Conservation (phyloP, 2,329 filamentous ascomycete species). For the Fusarium verticillioides region DNA sequence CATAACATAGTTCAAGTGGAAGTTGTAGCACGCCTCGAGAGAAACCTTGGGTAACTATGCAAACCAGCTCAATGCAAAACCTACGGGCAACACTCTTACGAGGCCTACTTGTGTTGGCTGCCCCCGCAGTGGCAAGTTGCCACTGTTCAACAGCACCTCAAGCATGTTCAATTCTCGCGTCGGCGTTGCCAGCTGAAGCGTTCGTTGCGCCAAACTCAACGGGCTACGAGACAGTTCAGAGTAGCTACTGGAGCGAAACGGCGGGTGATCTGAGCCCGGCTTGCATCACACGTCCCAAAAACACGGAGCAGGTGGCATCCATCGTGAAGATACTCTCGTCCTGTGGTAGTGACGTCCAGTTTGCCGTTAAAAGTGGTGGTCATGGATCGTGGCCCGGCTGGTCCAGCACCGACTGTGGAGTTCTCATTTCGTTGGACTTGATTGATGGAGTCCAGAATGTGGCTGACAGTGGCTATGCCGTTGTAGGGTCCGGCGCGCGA, state of each 20-base stretch:
- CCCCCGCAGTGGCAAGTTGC: neutral
- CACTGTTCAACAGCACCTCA: neutral
- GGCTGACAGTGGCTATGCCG: neutral
- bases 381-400: neutral
- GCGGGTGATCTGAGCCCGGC: neutral
- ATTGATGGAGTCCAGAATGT: neutral
- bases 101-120: neutral
- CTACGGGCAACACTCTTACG: neutral
- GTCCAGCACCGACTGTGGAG: neutral
- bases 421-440: neutral
- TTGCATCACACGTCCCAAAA: accelerated
- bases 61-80: neutral
- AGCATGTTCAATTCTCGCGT: neutral
- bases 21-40: accelerated
- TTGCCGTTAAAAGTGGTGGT: neutral
- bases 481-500: neutral
- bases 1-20: neutral
- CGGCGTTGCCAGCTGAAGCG: accelerated
- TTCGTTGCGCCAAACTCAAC: neutral
- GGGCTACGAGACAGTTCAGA: accelerated
- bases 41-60: neutral
- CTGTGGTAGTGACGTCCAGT: neutral
- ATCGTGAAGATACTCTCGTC: neutral
- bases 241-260: neutral
- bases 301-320: neutral